phyloP scores from a whole-genome alignment of 345 rosid genomes.

The Rhodamnia argentea region DNA sequence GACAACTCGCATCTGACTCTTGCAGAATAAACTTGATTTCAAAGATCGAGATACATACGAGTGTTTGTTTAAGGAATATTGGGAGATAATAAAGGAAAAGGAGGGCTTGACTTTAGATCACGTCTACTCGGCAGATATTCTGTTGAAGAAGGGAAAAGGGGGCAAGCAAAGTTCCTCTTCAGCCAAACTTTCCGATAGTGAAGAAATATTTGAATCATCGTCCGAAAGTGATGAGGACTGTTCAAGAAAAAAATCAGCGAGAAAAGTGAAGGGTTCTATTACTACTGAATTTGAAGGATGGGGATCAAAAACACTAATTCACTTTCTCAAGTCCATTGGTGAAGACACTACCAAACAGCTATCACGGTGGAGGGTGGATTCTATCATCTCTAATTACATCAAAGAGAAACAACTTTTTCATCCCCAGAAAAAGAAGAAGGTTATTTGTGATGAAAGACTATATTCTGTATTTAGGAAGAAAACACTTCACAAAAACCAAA shows the following conservation, averaged over 20 bases:
- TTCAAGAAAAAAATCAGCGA: not conserved
- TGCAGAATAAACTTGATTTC: constrained; percentile 31
- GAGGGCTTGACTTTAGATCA: constrained; percentile 20
- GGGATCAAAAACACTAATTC: constrained; percentile 34
- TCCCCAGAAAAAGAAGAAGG: constrained; percentile 20
- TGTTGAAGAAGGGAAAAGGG: constrained; percentile 10
- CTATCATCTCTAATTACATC: constrained; percentile 23
- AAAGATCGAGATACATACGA: constrained; percentile 23
- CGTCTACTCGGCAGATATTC: constrained; percentile 12
- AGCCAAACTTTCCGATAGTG: constrained; percentile 5
- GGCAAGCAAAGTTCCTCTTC: not conserved
- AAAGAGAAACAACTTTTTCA: constrained; percentile 24
- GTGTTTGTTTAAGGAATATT: constrained; percentile 30
- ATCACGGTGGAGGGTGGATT: constrained; percentile 20
- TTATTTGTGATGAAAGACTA: constrained; percentile 35
- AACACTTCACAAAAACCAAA: constrained; percentile 14
- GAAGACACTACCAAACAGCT: constrained; percentile 19
- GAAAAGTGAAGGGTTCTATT: constrained; percentile 5
- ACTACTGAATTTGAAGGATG: constrained; percentile 30
- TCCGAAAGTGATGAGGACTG: constrained; percentile 11
- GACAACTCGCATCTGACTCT: not conserved
- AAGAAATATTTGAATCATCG: not conserved
- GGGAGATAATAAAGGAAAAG: constrained; percentile 29
- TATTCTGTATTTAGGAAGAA: constrained; percentile 32
- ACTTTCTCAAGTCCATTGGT: constrained; percentile 32